phyloP scores from a whole-genome alignment of 345 rosid genomes.

The Psidium friedrichsthalianum region DNA sequence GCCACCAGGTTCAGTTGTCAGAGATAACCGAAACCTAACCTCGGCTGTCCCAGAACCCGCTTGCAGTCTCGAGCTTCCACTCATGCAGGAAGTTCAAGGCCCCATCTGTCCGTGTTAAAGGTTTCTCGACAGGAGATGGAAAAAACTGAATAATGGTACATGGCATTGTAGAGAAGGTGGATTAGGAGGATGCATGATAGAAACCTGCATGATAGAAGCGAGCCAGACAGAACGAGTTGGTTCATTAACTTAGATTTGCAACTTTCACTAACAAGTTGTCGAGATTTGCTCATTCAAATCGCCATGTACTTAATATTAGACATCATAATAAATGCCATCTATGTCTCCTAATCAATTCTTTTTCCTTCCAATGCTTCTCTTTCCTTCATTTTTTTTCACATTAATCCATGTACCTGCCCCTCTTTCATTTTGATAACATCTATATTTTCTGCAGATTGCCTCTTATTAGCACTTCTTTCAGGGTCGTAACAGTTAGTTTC shows the following conservation, averaged over 20 bases:
- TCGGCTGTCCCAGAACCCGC: not conserved
- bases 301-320: not conserved
- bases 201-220: not conserved
- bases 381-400: too few relatives aligned
- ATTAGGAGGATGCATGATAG: not conserved
- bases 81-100: too few relatives aligned
- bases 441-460: too few relatives aligned
- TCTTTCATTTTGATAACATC: too few relatives aligned
- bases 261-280: not conserved
- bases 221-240: not conserved
- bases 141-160: not conserved
- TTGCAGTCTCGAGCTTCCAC: not conserved
- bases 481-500: too few relatives aligned
- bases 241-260: not conserved
- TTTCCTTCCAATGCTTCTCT: too few relatives aligned
- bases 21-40: not conserved
- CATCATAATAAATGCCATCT: not conserved
- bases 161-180: not conserved
- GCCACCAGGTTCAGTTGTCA: not conserved
- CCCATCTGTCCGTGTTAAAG: too few relatives aligned
- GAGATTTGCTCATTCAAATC: not conserved
- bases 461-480: too few relatives aligned
- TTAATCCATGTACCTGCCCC: too few relatives aligned
- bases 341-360: not conserved
- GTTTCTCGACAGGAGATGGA: not conserved